These are phyloP conservation scores for Biscogniauxia sp. DNA, from an alignment of 2,329 filamentous ascomycete genomes.

Conservation along the genomic window DNA sequence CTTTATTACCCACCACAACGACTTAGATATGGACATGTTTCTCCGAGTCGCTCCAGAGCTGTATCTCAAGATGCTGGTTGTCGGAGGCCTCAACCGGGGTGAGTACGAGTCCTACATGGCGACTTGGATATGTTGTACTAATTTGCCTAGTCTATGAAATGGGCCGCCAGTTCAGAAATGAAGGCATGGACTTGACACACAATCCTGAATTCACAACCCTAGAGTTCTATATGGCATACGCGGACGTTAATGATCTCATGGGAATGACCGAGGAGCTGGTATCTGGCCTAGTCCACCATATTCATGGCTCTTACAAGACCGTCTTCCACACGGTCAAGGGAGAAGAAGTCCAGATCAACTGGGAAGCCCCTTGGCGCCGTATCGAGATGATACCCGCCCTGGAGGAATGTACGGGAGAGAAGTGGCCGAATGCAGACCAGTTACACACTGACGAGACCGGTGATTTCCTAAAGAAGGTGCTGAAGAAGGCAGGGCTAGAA, in stretches of 20 bases:
- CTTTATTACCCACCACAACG: constrained; percentile 95
- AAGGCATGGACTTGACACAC: constrained; percentile 88
- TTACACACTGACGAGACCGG: constrained; percentile 88
- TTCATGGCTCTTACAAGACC: constrained; percentile 48
- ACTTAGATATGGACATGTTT: constrained; percentile 89
- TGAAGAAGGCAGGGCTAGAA: constrained; percentile 68
- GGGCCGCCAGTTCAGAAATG: constrained; percentile 93
- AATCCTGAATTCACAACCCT: constrained; percentile 98
- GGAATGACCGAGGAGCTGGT: constrained; percentile 90
- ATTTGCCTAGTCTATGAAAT: constrained; percentile 76
- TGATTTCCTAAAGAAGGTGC: constrained; percentile 77
- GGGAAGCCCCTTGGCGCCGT: constrained; percentile 89
- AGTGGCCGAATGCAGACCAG: constrained; percentile 85
- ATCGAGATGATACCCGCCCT: constrained; percentile 95
- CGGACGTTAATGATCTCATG: constrained; percentile 89
- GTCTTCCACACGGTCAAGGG: constrained; percentile 71
- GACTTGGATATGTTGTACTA: background rate
- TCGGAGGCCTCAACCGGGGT: constrained; percentile 80
- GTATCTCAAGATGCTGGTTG: constrained; percentile 93
- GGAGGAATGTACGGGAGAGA: constrained; percentile 86
- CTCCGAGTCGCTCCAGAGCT: constrained; percentile 94
- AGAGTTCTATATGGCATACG: constrained; percentile 96
- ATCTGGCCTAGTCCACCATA: constrained; percentile 79
- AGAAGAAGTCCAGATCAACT: constrained; percentile 85
- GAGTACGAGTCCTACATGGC: background rate